These are phyloP conservation scores for Colletotrichum karsti DNA, from an alignment of 2,329 filamentous ascomycete genomes.

Conservation along the genomic window DNA sequence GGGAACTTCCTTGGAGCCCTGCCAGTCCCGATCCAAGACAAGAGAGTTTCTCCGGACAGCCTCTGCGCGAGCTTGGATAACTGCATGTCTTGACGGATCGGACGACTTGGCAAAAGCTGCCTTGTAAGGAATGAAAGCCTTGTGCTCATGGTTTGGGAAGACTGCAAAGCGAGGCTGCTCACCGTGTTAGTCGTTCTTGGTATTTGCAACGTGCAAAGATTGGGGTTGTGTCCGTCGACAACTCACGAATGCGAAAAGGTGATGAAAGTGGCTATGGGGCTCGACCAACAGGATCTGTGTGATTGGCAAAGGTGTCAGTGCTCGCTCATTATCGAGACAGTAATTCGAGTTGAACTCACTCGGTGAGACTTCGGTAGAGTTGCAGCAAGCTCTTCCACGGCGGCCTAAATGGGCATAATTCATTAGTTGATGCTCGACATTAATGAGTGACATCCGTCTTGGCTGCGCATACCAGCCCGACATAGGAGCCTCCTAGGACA, in stretches of 20 bases:
- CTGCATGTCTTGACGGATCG: not conserved
- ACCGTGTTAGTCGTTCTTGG: not conserved
- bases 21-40: conserved; percentile 12
- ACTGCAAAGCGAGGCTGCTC: conserved; percentile 54
- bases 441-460: not conserved
- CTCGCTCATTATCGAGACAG: not conserved
- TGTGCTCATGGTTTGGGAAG: conserved; percentile 47
- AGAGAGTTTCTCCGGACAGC: not conserved
- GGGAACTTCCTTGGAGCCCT: not conserved
- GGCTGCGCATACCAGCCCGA: conserved; percentile 40
- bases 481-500: conserved; percentile 54
- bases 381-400: conserved; percentile 8
- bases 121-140: conserved; percentile 57
- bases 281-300: conserved; percentile 12
- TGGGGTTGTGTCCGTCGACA: not conserved
- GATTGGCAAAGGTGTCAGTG: not conserved
- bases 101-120: not conserved
- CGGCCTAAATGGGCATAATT: not conserved
- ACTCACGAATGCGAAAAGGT: conserved; percentile 14
- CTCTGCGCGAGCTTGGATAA: conserved; percentile 6
- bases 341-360: not conserved
- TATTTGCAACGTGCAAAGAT: not conserved
- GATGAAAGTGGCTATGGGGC: conserved; percentile 19
- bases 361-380: conserved; percentile 7
- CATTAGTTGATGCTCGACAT: not conserved